These are phyloP conservation scores for Gremmenia infestans DNA, from an alignment of 2,329 filamentous ascomycete species.

Conservation along the genomic window DNA sequence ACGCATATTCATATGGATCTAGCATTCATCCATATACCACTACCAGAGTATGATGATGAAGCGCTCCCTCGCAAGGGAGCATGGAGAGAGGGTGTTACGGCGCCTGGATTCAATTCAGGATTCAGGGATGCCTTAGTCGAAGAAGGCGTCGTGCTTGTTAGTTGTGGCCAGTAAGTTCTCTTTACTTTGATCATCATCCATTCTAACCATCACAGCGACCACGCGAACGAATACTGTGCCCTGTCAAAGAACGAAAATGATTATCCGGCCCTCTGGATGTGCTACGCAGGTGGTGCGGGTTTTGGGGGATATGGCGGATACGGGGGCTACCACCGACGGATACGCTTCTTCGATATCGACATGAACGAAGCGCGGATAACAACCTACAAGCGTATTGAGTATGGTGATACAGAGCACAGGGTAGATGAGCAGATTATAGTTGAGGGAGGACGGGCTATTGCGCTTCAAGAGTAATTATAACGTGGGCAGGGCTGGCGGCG, in stretches of 20 bases:
- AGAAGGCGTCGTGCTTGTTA: conserved; percentile 79
- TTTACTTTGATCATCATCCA: not conserved
- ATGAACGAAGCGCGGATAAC: conserved; percentile 82
- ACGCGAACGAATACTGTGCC: conserved; percentile 95
- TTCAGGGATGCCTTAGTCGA: conserved; percentile 87
- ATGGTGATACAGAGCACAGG: conserved; percentile 47
- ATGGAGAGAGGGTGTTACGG: conserved; percentile 80
- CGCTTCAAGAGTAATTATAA: not conserved
- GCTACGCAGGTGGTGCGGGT: conserved; percentile 85
- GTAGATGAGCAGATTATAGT: conserved; percentile 64
- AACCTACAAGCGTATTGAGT: conserved; percentile 88
- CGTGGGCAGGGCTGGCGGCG: not conserved
- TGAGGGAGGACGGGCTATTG: conserved; percentile 46
- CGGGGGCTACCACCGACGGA: conserved; percentile 73
- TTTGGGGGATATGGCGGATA: conserved; percentile 97
- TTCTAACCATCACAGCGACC: conserved; percentile 55
- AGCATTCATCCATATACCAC: conserved; percentile 94
- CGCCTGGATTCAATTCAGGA: conserved; percentile 84
- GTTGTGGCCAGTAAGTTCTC: conserved; percentile 77
- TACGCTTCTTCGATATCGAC: conserved; percentile 89
- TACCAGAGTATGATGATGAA: conserved; percentile 75
- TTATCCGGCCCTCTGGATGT: conserved; percentile 87
- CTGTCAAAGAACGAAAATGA: conserved; percentile 42
- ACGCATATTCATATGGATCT: conserved; percentile 91
- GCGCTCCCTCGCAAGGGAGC: conserved; percentile 60